Evolutionary conservation across 2,329 filamentous ascomycete genomes (phyloP).

Genomic region (Aspergillus felis): DNA sequence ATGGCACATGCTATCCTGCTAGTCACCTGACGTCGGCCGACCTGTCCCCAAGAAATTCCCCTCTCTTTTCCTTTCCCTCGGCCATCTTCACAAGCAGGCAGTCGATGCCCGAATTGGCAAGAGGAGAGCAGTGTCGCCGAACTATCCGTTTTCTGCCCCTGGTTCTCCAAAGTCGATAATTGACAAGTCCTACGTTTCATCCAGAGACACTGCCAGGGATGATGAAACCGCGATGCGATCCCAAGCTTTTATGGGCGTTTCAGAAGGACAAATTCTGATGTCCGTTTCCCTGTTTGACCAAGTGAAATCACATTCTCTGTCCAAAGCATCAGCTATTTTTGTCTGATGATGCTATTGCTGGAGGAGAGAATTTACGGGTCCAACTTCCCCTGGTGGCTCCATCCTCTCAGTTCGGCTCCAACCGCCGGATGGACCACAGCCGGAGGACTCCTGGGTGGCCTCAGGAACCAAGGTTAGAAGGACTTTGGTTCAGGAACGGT

Average conservation of each 20-base stretch:
- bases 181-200: neutral
- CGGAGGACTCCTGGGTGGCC: constrained; percentile 1
- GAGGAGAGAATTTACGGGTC: neutral
- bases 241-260: neutral
- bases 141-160: neutral
- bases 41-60: too few relatives aligned
- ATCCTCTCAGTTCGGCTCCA: neutral
- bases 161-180: neutral
- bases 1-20: neutral
- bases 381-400: neutral
- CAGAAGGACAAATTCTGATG: neutral
- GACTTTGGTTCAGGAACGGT: constrained; percentile 12
- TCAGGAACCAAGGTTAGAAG: constrained; percentile 10
- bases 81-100: neutral
- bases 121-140: neutral
- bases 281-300: neutral
- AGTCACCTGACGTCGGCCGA: neutral
- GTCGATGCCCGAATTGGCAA: neutral
- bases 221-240: neutral
- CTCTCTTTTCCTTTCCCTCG: neutral
- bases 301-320: neutral
- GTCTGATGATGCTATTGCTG: neutral
- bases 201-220: neutral
- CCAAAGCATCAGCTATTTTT: neutral
- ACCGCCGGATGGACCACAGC: neutral